A percentile compares a stretch with the other conserved stretches of the same genome.
These are phyloP conservation scores for Penicillium hesseltinei DNA, from an alignment of 2,329 filamentous ascomycete species.

Conservation along the genomic window DNA sequence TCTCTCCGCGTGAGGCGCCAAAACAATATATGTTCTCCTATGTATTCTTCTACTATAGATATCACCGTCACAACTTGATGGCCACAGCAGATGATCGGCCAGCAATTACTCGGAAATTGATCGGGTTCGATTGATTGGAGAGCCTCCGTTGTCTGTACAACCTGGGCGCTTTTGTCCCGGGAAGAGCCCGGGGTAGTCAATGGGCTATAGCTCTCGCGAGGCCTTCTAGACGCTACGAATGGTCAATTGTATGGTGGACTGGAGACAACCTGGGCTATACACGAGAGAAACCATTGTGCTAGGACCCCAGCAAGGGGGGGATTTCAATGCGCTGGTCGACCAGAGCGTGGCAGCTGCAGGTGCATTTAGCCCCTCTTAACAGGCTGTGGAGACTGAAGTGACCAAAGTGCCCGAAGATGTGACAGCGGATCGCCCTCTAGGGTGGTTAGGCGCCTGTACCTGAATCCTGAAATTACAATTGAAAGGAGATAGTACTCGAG, in stretches of 20 bases:
- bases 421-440: slow-evolving; percentile 34
- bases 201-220: slow-evolving; percentile 9
- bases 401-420: slow-evolving; percentile 32
- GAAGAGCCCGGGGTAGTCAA: slow-evolving; percentile 15
- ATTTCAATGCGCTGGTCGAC: slow-evolving; percentile 29
- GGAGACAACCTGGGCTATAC: slow-evolving; percentile 2
- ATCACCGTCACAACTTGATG: not conserved
- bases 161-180: slow-evolving; percentile 14
- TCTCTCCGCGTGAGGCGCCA: not conserved
- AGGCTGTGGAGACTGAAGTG: slow-evolving; percentile 26
- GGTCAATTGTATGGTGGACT: slow-evolving; percentile 18
- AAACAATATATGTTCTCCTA: not conserved
- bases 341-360: slow-evolving; percentile 37
- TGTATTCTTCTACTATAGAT: not conserved
- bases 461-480: slow-evolving; percentile 15
- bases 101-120: slow-evolving; percentile 18
- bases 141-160: slow-evolving; percentile 18
- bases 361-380: slow-evolving; percentile 7
- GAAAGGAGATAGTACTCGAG: not conserved
- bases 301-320: slow-evolving; percentile 16
- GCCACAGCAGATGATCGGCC: not conserved
- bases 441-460: slow-evolving; percentile 26
- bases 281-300: slow-evolving; percentile 9
- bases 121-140: slow-evolving; percentile 22
- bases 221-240: not conserved